phyloP scores from a whole-genome alignment of 176 grass and related monocot genomes.

The Tuctoria greenei region DNA sequence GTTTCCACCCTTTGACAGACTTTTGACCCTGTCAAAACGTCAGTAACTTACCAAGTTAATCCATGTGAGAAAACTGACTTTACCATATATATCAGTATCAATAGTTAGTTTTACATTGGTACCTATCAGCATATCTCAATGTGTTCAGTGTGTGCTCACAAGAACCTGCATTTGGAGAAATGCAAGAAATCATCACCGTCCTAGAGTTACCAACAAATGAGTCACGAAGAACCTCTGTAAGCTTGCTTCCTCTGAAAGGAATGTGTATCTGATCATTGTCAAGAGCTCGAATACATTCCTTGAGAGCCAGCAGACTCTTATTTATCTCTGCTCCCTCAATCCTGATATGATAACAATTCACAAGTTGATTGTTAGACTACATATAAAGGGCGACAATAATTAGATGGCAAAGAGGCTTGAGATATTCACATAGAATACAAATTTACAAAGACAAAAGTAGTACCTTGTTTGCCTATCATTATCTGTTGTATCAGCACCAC shows the following conservation, averaged over 20 bases:
- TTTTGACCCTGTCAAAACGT: conserved; percentile 83
- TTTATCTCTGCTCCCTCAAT: conserved; percentile 99
- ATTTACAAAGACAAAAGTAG: background rate
- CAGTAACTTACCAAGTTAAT: conserved; percentile 25
- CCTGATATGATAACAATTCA: conserved; percentile 59
- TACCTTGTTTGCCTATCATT: conserved; percentile 95
- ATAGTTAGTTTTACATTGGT: conserved; percentile 8
- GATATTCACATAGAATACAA: conserved; percentile 7
- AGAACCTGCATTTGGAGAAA: conserved; percentile 96
- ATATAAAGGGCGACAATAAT: background rate
- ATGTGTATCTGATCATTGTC: conserved; percentile 99
- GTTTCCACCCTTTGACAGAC: conserved; percentile 90
- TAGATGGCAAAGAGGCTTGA: background rate
- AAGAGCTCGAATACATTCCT: conserved; percentile 98
- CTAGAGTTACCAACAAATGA: conserved; percentile 97
- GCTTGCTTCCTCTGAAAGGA: conserved; percentile 98
- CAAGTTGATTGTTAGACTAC: conserved; percentile 19
- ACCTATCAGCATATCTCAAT: conserved; percentile 98
- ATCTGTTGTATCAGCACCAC: conserved; percentile 97
- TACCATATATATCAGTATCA: background rate
- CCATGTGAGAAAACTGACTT: conserved; percentile 5
- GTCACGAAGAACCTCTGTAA: conserved; percentile 97
- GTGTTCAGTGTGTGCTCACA: conserved; percentile 99
- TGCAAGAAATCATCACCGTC: conserved; percentile 98
- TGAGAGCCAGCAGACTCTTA: conserved; percentile 91